These are phyloP conservation scores for Pseudogymnoascus sp. DNA, from an alignment of 2,329 filamentous ascomycete genomes.

Conservation along the genomic window DNA sequence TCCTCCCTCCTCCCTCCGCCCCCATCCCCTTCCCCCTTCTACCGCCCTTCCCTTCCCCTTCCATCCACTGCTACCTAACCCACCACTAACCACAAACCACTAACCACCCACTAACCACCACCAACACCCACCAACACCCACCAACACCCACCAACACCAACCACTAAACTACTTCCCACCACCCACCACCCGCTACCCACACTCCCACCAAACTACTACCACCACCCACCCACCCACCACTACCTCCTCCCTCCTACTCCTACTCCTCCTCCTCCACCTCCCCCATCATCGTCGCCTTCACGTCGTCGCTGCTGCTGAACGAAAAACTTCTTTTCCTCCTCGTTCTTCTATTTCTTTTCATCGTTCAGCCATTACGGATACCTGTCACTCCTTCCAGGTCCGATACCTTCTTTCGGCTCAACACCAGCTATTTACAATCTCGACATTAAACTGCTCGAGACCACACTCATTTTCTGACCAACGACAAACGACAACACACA, in stretches of 20 bases:
- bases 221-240: not conserved
- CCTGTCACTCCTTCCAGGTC: slow-evolving; percentile 47
- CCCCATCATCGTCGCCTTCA: slow-evolving; percentile 10
- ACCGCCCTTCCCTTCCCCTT: no score
- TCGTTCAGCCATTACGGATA: slow-evolving; percentile 30
- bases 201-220: not conserved
- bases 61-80: not conserved
- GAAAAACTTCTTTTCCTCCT: slow-evolving; percentile 24
- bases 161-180: not conserved
- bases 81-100: no score
- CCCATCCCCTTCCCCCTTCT: no score
- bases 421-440: slow-evolving; percentile 17
- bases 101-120: not conserved
- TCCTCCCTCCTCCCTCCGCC: no score
- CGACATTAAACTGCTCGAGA: slow-evolving; percentile 16
- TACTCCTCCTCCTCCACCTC: slow-evolving; percentile 13
- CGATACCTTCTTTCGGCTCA: slow-evolving; percentile 33
- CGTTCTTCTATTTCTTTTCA: slow-evolving; percentile 26
- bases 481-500: slow-evolving; percentile 5
- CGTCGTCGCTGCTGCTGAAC: slow-evolving; percentile 16
- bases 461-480: slow-evolving; percentile 10
- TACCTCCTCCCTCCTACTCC: slow-evolving; percentile 13
- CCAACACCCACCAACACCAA: not conserved
- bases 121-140: not conserved
- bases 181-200: not conserved